These are phyloP conservation scores for Aspergillus sp. DNA, from an alignment of 2,329 filamentous ascomycete species.

Conservation along the genomic window DNA sequence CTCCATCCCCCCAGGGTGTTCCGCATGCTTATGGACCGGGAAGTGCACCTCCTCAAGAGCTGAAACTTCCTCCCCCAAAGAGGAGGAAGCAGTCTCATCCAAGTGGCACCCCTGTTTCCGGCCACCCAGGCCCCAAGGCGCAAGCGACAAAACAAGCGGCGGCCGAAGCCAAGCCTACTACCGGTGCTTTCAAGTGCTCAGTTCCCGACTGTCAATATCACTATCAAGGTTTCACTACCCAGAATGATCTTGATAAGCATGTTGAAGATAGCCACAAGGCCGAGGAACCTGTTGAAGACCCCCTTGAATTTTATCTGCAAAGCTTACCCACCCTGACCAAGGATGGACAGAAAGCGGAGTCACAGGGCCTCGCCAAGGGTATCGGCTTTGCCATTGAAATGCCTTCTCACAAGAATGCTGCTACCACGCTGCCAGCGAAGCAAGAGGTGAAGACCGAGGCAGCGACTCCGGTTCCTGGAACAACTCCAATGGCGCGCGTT, in stretches of 20 bases:
- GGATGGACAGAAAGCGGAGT: slow-evolving; percentile 39
- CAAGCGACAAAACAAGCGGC: slow-evolving; percentile 33
- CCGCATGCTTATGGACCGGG: slow-evolving; percentile 56
- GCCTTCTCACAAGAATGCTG: slow-evolving; percentile 20
- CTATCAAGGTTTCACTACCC: slow-evolving; percentile 55
- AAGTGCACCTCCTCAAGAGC: slow-evolving; percentile 55
- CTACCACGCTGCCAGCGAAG: slow-evolving; percentile 27
- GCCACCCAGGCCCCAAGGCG: slow-evolving; percentile 30
- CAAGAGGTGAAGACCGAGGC: slow-evolving; percentile 27
- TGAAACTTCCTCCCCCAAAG: slow-evolving; percentile 60
- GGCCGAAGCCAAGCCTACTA: slow-evolving; percentile 37
- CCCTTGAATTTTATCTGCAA: slow-evolving; percentile 57
- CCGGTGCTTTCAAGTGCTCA: slow-evolving; percentile 54
- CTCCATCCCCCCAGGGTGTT: slow-evolving; percentile 56
- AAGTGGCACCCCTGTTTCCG: slow-evolving; percentile 27
- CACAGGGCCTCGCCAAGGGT: slow-evolving; percentile 20
- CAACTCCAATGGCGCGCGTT: slow-evolving; percentile 35
- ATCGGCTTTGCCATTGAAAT: slow-evolving; percentile 10
- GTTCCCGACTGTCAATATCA: slow-evolving; percentile 54
- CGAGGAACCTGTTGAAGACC: slow-evolving; percentile 52
- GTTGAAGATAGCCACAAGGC: slow-evolving; percentile 53
- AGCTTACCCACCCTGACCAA: slow-evolving; percentile 53
- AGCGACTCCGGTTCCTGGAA: slow-evolving; percentile 28
- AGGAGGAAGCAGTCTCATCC: slow-evolving; percentile 55
- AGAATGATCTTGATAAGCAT: slow-evolving; percentile 57